Evolutionary conservation across 2,329 filamentous ascomycete genomes (phyloP), one percentile per base, ranked within the genome.

Genomic region (Escovopsis sp.): DNA sequence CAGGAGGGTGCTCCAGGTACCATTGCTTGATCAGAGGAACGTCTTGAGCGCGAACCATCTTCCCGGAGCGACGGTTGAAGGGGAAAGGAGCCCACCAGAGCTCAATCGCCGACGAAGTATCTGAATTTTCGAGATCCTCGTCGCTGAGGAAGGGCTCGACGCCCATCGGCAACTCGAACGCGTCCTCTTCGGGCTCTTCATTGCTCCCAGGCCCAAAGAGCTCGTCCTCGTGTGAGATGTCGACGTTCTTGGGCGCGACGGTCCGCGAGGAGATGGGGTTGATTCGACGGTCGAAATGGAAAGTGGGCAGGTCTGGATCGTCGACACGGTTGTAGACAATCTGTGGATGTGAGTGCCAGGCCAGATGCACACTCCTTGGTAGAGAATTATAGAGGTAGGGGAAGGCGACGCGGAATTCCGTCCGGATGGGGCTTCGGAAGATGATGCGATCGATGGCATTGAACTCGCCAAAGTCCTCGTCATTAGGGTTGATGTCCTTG

Each of bases 381-480:
- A 98, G 72, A 15, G 89, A 94, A 60, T 98, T 98, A 67, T 98
- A 98, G 6, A 98, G 71, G 59, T 82, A 95, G 0, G 91, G 91
- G 59, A 85, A 96, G 1, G 87, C 87, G 36, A 98, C 91, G 38
- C 89, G 80, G 56, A 93, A 95, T 63, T 98, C 91, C 8, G 89
- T 98, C 52, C 89, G 80, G 50, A 96, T 93, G 1, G 89, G 88
- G 38, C 84, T 82, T 50, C 91, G 83, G 72, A 98, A 98, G 52
- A 98, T 98, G 63, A 98, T 98, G 52, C 93, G 85, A 57, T 98
- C 91, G 54, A 98, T 98, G 32, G 91, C 91, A 57, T 98, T 98
- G 72, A 98, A 98, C 63, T 98, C 91, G 63, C 91, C 91, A 63
- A 98, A 98, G 58, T 98, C 91, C 61, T 98, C 91, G 52, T 96